These are phyloP conservation scores for Pseudocercospora crystallina DNA, from an alignment of 2,329 filamentous ascomycete species.

Conservation along the genomic window DNA sequence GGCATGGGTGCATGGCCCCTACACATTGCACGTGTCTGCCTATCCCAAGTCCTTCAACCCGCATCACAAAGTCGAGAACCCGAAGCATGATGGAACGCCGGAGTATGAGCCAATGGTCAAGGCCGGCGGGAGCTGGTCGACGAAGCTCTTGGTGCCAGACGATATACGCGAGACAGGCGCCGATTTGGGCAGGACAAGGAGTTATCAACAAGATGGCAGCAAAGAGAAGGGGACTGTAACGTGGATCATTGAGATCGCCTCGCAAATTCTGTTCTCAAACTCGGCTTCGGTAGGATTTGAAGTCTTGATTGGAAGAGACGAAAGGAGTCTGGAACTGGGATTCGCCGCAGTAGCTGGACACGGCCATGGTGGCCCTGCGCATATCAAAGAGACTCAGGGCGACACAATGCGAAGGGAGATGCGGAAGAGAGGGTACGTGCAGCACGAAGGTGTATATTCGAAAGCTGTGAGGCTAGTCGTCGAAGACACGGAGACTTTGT, in stretches of 20 bases:
- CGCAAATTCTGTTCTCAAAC: constrained; percentile 90
- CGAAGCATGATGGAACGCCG: constrained; percentile 62
- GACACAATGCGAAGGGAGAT: constrained; percentile 50
- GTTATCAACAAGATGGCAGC: constrained; percentile 45
- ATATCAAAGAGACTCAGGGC: constrained; percentile 70
- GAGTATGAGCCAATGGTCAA: constrained; percentile 97
- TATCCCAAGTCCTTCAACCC: constrained; percentile 83
- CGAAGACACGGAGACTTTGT: constrained; percentile 84
- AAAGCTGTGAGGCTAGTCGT: constrained; percentile 74
- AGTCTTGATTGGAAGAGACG: constrained; percentile 78
- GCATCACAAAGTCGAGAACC: constrained; percentile 71
- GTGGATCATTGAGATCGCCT: constrained; percentile 89
- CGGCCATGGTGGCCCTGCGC: constrained; percentile 60
- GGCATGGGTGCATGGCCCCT: constrained; percentile 94
- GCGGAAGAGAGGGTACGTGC: constrained; percentile 62
- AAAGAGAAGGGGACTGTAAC: constrained; percentile 58
- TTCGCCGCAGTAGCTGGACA: constrained; percentile 57
- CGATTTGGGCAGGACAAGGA: constrained; percentile 35
- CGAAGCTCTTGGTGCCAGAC: constrained; percentile 76
- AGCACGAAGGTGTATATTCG: constrained; percentile 78
- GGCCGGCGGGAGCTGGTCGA: constrained; percentile 83
- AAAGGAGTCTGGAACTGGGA: constrained; percentile 73
- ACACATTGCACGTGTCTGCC: constrained; percentile 82
- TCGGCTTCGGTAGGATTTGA: constrained; percentile 88
- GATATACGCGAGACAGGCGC: constrained; percentile 66